Conservation (phyloP, 805 yeast species). For the Saturnispora hagleri region DNA sequence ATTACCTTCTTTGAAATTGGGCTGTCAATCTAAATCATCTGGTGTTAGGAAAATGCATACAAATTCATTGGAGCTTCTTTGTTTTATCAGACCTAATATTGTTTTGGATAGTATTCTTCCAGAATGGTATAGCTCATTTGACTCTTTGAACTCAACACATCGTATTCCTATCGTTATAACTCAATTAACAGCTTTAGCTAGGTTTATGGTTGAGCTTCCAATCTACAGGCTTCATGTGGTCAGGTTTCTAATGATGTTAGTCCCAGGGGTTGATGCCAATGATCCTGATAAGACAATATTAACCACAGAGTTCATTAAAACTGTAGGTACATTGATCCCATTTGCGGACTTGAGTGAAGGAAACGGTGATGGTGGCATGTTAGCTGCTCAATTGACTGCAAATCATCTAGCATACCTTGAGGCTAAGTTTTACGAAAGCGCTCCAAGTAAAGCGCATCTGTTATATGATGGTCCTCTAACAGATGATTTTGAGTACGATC, state of each 20-base stretch:
- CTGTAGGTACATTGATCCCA: slow-evolving; percentile 66
- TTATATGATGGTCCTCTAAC: slow-evolving; percentile 17
- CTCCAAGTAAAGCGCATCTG: slow-evolving; percentile 19
- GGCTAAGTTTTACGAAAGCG: slow-evolving; percentile 28
- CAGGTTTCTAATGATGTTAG: slow-evolving; percentile 54
- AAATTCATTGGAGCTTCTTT: slow-evolving; percentile 50
- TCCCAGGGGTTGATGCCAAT: slow-evolving; percentile 83
- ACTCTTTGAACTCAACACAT: slow-evolving; percentile 64
- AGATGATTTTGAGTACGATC: slow-evolving; percentile 32
- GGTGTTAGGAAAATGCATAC: slow-evolving; percentile 49
- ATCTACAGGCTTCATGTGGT: slow-evolving; percentile 71
- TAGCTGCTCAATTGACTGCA: slow-evolving; percentile 49
- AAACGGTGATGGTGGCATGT: slow-evolving; percentile 29
- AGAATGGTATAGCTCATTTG: slow-evolving; percentile 71
- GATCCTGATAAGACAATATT: slow-evolving; percentile 67
- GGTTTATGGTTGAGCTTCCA: slow-evolving; percentile 56
- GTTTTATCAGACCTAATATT: slow-evolving; percentile 48
- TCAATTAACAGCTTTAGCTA: slow-evolving; percentile 52
- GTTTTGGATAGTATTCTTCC: slow-evolving; percentile 47
- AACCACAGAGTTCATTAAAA: slow-evolving; percentile 59
- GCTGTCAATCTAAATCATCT: slow-evolving; percentile 69
- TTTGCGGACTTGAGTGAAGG: slow-evolving; percentile 49
- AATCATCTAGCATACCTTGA: slow-evolving; percentile 53
- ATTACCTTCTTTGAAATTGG: slow-evolving; percentile 48
- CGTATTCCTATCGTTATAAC: slow-evolving; percentile 66